Evolutionary conservation across 169 alveolate genomes (phyloP).

Genomic region (Plasmodium knowlesi): DNA sequence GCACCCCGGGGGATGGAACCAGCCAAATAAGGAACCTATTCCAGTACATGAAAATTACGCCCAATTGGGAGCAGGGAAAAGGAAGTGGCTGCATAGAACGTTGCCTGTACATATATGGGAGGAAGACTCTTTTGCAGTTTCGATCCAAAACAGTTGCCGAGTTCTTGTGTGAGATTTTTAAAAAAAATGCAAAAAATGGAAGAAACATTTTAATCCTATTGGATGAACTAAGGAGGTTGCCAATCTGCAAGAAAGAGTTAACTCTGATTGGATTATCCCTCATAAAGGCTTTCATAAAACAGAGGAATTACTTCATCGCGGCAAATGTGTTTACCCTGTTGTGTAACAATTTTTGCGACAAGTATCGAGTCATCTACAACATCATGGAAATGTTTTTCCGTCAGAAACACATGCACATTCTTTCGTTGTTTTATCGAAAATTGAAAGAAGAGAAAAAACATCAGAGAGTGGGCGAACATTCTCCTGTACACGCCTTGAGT

Average conservation of each 20-base stretch:
- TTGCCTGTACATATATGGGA: constrained; percentile 24
- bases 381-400: constrained; percentile 29
- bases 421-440: constrained; percentile 28
- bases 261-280: constrained; percentile 12
- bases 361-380: constrained; percentile 18
- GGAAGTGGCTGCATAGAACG: not conserved
- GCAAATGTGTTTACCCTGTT: constrained; percentile 33
- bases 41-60: not conserved
- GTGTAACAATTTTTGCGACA: constrained; percentile 25
- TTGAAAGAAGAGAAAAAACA: not conserved
- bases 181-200: not conserved
- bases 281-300: constrained; percentile 12
- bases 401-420: constrained; percentile 3
- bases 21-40: not conserved
- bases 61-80: not conserved
- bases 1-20: not conserved
- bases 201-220: constrained; percentile 5
- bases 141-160: constrained; percentile 10
- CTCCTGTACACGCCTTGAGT: not conserved
- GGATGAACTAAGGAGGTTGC: constrained; percentile 14
- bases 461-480: not conserved
- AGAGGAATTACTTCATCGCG: constrained; percentile 35
- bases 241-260: constrained; percentile 14
- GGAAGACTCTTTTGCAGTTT: constrained; percentile 8
- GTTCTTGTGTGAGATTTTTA: constrained; percentile 5